Conservation (phyloP, 176 grass and related monocot species). For the Oryza coarctata region DNA sequence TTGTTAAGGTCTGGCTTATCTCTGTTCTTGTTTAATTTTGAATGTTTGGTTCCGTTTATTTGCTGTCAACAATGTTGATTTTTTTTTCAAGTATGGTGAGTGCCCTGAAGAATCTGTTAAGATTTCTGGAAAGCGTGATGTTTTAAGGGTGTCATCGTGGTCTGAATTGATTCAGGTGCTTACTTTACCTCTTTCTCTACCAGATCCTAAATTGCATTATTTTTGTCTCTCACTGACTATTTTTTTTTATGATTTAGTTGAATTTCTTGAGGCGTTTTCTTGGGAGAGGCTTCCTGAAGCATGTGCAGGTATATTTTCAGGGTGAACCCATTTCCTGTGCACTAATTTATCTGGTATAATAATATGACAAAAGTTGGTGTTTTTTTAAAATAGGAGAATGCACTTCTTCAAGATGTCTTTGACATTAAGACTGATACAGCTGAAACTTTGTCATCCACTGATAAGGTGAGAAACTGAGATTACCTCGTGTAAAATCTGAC, state of each 20-base stretch:
- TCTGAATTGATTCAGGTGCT: slow-evolving; percentile 81
- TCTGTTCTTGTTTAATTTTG: neutral
- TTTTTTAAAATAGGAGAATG: slow-evolving; percentile 65
- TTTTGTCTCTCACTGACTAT: slow-evolving; percentile 4
- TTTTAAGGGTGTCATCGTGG: slow-evolving; percentile 83
- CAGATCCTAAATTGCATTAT: neutral
- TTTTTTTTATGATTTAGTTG: slow-evolving; percentile 54
- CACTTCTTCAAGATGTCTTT: slow-evolving; percentile 86
- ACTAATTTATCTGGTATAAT: slow-evolving; percentile 14
- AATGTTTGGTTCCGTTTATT: neutral
- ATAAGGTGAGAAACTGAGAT: slow-evolving; percentile 55
- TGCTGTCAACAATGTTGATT: neutral
- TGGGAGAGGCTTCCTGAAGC: slow-evolving; percentile 90
- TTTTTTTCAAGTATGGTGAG: slow-evolving; percentile 52
- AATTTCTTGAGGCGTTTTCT: slow-evolving; percentile 87
- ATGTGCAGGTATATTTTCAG: slow-evolving; percentile 52
- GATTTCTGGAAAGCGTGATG: slow-evolving; percentile 67
- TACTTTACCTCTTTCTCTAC: neutral
- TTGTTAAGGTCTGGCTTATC: slow-evolving; percentile 60
- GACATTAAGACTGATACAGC: slow-evolving; percentile 61
- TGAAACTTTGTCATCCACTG: slow-evolving; percentile 56
- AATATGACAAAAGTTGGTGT: neutral
- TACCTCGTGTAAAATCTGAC: too few relatives aligned
- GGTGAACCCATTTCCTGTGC: neutral
- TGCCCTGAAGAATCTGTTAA: slow-evolving; percentile 73